These are phyloP conservation scores for Notholithocarpus densiflorus DNA, from an alignment of 306 rosid genomes.

Conservation along the genomic window DNA sequence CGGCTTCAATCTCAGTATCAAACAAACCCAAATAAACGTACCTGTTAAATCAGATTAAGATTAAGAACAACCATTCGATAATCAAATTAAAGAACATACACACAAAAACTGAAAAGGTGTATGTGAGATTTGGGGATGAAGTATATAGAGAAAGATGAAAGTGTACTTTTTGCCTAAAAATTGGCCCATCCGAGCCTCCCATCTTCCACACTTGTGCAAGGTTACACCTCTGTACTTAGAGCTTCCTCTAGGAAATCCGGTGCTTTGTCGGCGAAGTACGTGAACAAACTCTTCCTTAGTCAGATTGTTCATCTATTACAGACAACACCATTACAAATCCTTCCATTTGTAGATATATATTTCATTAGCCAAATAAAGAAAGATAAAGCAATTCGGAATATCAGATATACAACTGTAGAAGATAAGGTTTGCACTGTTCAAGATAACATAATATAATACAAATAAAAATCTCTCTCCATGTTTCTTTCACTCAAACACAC, in stretches of 20 bases:
- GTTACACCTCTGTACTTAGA: conserved; percentile 99
- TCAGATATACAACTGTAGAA: background rate
- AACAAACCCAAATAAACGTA: conserved; percentile 92
- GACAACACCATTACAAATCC: conserved; percentile 3
- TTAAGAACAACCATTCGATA: background rate
- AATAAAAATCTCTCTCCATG: background rate
- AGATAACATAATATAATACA: conserved; percentile 22
- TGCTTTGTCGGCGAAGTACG: conserved; percentile 99
- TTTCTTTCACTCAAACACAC: background rate
- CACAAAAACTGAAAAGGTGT: background rate
- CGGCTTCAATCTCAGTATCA: conserved; percentile 95
- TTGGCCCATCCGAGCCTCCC: conserved; percentile 99
- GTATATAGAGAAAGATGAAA: background rate
- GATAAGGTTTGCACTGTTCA: conserved; percentile 33
- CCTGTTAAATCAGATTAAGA: conserved; percentile 41
- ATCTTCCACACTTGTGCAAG: conserved; percentile 97
- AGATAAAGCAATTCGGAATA: background rate
- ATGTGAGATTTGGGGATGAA: background rate
- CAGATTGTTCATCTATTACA: conserved; percentile 76
- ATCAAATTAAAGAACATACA: background rate
- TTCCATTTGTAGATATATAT: background rate
- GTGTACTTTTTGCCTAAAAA: conserved; percentile 92
- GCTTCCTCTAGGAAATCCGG: conserved; percentile 98
- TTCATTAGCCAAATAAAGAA: background rate
- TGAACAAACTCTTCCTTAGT: conserved; percentile 98